Evolutionary conservation across 23 red algal genomes (phyloP), one percentile per base, ranked within the genome.

Genomic region (Gracilaria caudata): DNA sequence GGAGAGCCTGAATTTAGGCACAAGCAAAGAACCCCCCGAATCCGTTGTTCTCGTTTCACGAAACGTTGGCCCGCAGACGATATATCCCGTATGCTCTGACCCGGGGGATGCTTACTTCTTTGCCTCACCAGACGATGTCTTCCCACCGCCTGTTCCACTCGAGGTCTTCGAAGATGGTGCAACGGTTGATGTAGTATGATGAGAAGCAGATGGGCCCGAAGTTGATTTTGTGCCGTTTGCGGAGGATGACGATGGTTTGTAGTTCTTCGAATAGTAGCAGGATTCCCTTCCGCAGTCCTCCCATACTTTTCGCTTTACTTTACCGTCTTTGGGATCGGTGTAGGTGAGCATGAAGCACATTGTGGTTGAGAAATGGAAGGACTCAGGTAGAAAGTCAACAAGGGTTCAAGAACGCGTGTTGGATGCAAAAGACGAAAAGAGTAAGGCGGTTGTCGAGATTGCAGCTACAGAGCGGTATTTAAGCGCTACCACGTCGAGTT

Each of bases 341-440:
- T 75, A 75, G 14, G 70, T 75, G 40, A 75, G 70, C 70, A 75
- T 75, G 24, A 46, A 75, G 19, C 70, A 75, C 70, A 75, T 75
- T 1, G 12, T 75, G 43, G 38, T 7, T 35, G 61, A 9, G 24
- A 63, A 56, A 63, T 2, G 70, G 70, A 75, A 75, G 25, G 70
- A 75, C 70, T 38, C 38, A 16, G 14, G 7, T 16, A 65, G 32
- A 28, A 65, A 65, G 14, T 46, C 29, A 16, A 17, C 37, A 30
- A 66, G 36, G 29, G 61, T 11, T 10, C 29, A 17, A 30, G 6
- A 36, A 35, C 14, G 32, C 19, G 26, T 11, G 61, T 37, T 17
- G 61, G 21, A 0, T 66, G 61, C 6, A 35, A 2, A 7, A n/a
- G n/a, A n/a, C n/a, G 58, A 64, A 11, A 64, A 1, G 24, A 28